Conservation (phyloP, 352 stramenopile genomes). For the Phytophthora rubi region DNA sequence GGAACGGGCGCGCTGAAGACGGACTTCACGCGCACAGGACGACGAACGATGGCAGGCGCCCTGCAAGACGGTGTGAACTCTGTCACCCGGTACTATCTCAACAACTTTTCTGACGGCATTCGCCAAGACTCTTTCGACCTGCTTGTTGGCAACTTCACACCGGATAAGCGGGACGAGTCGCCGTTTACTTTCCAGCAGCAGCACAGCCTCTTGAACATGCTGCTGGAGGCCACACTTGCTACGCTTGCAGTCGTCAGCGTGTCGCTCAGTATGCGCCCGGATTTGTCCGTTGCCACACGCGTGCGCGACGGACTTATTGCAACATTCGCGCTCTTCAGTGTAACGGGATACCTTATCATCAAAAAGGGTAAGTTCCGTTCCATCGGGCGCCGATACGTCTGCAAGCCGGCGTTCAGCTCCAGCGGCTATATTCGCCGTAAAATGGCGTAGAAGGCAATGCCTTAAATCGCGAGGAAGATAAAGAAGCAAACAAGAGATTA, state of each 20-base stretch:
- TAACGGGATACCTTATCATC: conserved; percentile 72
- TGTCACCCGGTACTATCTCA: conserved; percentile 94
- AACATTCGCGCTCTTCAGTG: conserved; percentile 51
- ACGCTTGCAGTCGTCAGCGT: conserved; percentile 62
- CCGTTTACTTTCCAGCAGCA: conserved; percentile 88
- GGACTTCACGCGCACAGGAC: conserved; percentile 95
- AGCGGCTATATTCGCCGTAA: conserved; percentile 88
- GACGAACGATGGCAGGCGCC: conserved; percentile 91
- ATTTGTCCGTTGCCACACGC: conserved; percentile 61
- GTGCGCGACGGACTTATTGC: conserved; percentile 70
- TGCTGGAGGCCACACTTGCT: conserved; percentile 60
- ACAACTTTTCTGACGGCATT: conserved; percentile 96
- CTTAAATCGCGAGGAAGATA: background rate
- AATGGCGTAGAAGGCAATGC: conserved; percentile 24
- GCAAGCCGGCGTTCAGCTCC: conserved; percentile 86
- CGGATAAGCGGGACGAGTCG: conserved; percentile 81
- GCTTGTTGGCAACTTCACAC: conserved; percentile 79
- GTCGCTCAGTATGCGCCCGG: conserved; percentile 65
- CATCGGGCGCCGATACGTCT: conserved; percentile 82
- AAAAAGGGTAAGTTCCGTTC: conserved; percentile 86
- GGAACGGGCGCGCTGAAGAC: conserved; percentile 96
- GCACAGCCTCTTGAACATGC: conserved; percentile 70
- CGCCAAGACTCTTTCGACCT: conserved; percentile 95
- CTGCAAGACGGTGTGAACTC: conserved; percentile 96
- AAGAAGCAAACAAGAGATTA: too few relatives aligned